phyloP scores from a whole-genome alignment of 768 basidiomycete genomes.

The Termitomyces sp. region DNA sequence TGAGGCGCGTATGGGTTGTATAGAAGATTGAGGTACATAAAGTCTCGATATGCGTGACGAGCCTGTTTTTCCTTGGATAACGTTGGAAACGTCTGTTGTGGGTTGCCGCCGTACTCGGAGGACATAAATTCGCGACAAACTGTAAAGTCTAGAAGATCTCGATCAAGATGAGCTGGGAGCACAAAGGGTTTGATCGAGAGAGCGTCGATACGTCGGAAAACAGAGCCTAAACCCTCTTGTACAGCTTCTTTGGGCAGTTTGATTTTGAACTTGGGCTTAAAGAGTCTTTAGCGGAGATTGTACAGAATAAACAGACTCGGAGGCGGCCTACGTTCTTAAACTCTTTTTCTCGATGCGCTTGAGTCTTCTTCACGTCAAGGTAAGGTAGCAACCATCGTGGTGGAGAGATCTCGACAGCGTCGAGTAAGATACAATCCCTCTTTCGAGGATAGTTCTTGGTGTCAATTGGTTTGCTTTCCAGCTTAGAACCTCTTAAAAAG shows the following conservation, averaged over 20 bases:
- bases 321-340: slow-evolving; percentile 3
- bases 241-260: slow-evolving; percentile 2
- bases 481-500: background rate
- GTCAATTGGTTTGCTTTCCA: background rate
- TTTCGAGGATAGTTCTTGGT: background rate
- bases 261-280: slow-evolving; percentile 6
- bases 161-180: background rate
- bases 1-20: slow-evolving; percentile 24
- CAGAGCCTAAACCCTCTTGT: background rate
- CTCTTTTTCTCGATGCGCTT: background rate
- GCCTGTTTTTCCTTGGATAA: background rate
- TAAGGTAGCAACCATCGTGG: background rate
- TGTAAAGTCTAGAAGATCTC: slow-evolving; percentile 1
- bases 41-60: slow-evolving; percentile 15
- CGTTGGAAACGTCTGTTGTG: background rate
- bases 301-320: background rate
- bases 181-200: background rate
- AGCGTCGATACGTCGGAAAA: slow-evolving; percentile 8
- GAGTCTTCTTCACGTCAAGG: too few relatives aligned
- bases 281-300: background rate
- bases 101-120: background rate
- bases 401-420: background rate
- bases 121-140: slow-evolving; percentile 14
- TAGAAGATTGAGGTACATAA: slow-evolving; percentile 20
- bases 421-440: background rate